Conservation (phyloP, 345 rosid genomes). For the Populus euphratica region DNA sequence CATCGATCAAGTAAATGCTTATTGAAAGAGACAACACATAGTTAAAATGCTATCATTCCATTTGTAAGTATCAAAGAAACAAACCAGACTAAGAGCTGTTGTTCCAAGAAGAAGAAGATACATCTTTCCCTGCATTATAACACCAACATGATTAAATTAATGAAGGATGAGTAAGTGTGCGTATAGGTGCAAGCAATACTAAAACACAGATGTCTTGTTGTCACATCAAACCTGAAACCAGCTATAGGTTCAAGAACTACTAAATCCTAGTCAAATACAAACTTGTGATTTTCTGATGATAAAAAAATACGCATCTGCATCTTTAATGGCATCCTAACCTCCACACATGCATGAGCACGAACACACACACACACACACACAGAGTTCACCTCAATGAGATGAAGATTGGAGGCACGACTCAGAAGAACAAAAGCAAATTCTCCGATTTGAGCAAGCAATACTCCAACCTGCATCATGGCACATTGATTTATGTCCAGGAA, state of each 20-base stretch:
- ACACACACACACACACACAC: background rate
- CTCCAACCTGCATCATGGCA: conserved; percentile 57
- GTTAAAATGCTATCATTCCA: conserved; percentile 1
- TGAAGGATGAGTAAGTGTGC: background rate
- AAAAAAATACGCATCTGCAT: background rate
- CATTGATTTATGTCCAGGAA: background rate
- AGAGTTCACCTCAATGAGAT: conserved; percentile 69
- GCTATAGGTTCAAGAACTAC: background rate
- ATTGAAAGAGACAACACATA: conserved; percentile 1
- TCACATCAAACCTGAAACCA: background rate
- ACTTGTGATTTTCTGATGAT: background rate
- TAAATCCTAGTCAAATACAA: background rate
- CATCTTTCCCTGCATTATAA: conserved; percentile 83
- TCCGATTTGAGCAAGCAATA: conserved; percentile 95
- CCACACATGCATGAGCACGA: background rate
- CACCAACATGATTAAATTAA: background rate
- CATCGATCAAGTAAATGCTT: conserved; percentile 14
- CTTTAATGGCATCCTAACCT: background rate
- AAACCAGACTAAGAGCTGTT: conserved; percentile 91
- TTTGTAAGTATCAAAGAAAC: conserved; percentile 15
- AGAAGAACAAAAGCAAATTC: conserved; percentile 96
- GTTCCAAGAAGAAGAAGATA: conserved; percentile 98
- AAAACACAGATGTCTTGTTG: background rate
- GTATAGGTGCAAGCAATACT: background rate
- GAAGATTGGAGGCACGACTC: conserved; percentile 92